Base-by-base conservation (phyloP, 148 eudicot genomes). In the Fagopyrum tataricum region DNA sequence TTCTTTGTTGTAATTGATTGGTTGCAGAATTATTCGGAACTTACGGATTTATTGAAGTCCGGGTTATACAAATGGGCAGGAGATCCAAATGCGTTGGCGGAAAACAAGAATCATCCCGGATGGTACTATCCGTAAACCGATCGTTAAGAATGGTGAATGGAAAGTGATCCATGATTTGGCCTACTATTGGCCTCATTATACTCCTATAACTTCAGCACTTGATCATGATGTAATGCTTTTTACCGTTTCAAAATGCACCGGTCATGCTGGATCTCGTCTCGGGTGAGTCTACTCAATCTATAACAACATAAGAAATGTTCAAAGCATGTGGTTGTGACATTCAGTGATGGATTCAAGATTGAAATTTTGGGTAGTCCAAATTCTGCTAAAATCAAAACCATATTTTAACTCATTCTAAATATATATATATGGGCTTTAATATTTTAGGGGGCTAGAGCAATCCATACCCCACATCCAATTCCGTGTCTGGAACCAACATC, bases 131-230 rank as follows among this genome's bases (percentile, higher is more conserved):
- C 46, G 71, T 24, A 0, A 78, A 88, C 37, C 79, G 83, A 15
- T 1, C 7, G 55, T n/a, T 4, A 39, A 5, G 20, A 67, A 15
- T 0, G 7, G 9, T 4, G 21, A 39, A 13, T 93, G 90, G 10
- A 77, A 81, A 75, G 53, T 82, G 9, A 82, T 94, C n/a, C 85
- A 85, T 76, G 98, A 94, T 74, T 88, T 89, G 51, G 98, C 98
- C 18, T 90, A 93, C 73, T 90, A 88, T 53, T 93, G 98, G 98
- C 98, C 98, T 4, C 96, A 93, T 11, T 89, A 89, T 74, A 87
- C 96, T 12, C 82, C 98, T 49, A 89, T 94, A 10, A 83, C 95
- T 43, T 23, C 61, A 4, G 55, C 82, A 3, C 82, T 82, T 55
- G 81, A 83, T 72, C 79, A 70, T 70, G 96, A 87, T 68, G 56